phyloP scores from a whole-genome alignment of 345 rosid genomes.

The Lepidium sativum region DNA sequence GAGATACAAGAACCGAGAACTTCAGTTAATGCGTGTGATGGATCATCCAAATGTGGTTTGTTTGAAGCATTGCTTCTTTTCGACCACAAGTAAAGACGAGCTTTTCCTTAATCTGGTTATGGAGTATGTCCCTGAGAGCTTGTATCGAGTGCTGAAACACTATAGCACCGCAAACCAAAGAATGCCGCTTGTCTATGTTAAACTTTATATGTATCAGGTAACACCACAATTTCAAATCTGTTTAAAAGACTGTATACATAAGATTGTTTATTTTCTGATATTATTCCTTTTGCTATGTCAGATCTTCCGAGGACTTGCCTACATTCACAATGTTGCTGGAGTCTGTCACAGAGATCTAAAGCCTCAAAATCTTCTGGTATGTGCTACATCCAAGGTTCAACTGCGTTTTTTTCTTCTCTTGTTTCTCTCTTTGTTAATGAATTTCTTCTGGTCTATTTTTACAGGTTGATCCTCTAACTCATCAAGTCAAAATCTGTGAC shows the following conservation, averaged over 20 bases:
- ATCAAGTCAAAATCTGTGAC: conserved; percentile 68
- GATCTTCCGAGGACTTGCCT: conserved; percentile 84
- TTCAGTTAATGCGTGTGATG: conserved; percentile 75
- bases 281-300: conserved; percentile 21
- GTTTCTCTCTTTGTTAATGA: conserved; percentile 4
- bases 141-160: conserved; percentile 76
- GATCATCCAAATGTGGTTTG: conserved; percentile 82
- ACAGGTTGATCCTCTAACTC: conserved; percentile 92
- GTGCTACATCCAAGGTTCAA: background rate
- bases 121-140: conserved; percentile 90
- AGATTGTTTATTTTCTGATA: background rate
- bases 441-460: background rate
- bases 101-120: conserved; percentile 83
- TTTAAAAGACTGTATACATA: background rate
- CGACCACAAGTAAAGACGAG: conserved; percentile 71
- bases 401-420: background rate
- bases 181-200: conserved; percentile 79
- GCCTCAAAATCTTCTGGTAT: conserved; percentile 91
- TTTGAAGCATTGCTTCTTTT: conserved; percentile 87
- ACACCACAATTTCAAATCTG: background rate
- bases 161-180: conserved; percentile 69
- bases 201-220: conserved; percentile 85
- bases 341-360: conserved; percentile 87
- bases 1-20: conserved; percentile 80
- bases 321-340: conserved; percentile 69